These are phyloP conservation scores for Termitomyces sp. DNA, from an alignment of 1,284 basidiomycete genomes.

Conservation along the genomic window DNA sequence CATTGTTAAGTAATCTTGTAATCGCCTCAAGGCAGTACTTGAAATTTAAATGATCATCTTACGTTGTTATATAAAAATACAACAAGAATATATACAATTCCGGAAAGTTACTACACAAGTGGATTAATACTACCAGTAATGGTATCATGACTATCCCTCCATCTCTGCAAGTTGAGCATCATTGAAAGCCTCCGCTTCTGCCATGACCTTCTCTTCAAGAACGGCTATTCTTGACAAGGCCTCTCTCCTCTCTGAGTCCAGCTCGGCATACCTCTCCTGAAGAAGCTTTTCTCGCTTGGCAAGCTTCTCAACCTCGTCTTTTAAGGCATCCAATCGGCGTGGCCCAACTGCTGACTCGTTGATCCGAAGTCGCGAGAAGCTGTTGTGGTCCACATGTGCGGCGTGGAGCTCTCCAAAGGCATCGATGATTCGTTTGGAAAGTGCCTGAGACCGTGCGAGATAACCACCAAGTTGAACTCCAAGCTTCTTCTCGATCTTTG, in stretches of 20 bases:
- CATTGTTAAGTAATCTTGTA: background rate
- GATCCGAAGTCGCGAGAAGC: slow-evolving; percentile 66
- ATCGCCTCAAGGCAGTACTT: slow-evolving; percentile 2
- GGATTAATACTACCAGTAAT: slow-evolving; percentile 9
- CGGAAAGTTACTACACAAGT: slow-evolving; percentile 11
- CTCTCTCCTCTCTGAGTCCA: slow-evolving; percentile 70
- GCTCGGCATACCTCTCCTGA: slow-evolving; percentile 80
- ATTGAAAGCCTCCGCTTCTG: slow-evolving; percentile 78
- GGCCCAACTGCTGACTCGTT: slow-evolving; percentile 77
- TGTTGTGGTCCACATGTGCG: slow-evolving; percentile 68
- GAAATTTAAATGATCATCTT: slow-evolving; percentile 1
- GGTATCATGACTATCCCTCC: slow-evolving; percentile 36
- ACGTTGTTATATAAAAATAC: background rate
- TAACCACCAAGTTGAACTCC: slow-evolving; percentile 88
- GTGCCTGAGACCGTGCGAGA: slow-evolving; percentile 68
- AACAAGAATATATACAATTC: slow-evolving; percentile 9
- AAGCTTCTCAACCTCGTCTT: slow-evolving; percentile 80
- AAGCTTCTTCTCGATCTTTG: slow-evolving; percentile 92
- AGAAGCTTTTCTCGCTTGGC: slow-evolving; percentile 72
- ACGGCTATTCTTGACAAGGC: slow-evolving; percentile 53
- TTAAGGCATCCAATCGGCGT: slow-evolving; percentile 65
- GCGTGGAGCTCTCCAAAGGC: slow-evolving; percentile 69
- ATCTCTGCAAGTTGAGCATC: slow-evolving; percentile 65
- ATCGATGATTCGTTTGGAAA: slow-evolving; percentile 62
- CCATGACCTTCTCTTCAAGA: slow-evolving; percentile 74